Evolutionary conservation across 2,329 filamentous ascomycete species (phyloP).

Genomic region (Phyllosticta citribraziliensis): DNA sequence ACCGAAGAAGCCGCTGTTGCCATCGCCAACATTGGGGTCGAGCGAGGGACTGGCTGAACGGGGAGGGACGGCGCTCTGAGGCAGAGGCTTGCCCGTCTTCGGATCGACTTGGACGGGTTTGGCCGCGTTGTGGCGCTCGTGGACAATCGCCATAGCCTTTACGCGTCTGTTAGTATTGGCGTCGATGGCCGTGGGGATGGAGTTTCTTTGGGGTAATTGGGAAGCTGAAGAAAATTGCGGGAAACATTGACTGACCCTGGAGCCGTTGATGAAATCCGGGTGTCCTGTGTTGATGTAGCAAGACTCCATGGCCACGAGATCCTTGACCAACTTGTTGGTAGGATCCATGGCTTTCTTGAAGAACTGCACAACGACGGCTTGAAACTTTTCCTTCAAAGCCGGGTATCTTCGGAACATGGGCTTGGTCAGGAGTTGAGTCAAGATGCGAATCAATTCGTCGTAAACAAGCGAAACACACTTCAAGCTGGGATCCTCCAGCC

Average conservation of each 20-base stretch:
- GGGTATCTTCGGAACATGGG: slow-evolving; percentile 87
- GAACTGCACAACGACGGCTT: slow-evolving; percentile 81
- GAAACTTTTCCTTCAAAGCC: slow-evolving; percentile 92
- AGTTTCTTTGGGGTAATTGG: slow-evolving; percentile 30
- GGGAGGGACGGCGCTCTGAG: slow-evolving; percentile 53
- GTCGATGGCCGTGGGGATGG: background rate
- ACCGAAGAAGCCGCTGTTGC: slow-evolving; percentile 80
- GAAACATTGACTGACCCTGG: slow-evolving; percentile 48
- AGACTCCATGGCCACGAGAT: slow-evolving; percentile 89
- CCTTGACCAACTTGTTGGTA: slow-evolving; percentile 90
- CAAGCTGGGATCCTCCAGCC: slow-evolving; percentile 87
- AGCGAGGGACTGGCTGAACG: slow-evolving; percentile 69
- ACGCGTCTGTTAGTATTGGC: background rate
- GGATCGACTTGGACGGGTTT: slow-evolving; percentile 95
- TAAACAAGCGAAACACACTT: slow-evolving; percentile 98
- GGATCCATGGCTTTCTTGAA: slow-evolving; percentile 99
- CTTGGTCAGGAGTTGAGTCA: slow-evolving; percentile 82
- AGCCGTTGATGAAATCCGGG: slow-evolving; percentile 93
- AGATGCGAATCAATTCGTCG: slow-evolving; percentile 91
- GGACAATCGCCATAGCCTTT: slow-evolving; percentile 91
- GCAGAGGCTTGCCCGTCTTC: slow-evolving; percentile 93
- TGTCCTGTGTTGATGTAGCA: slow-evolving; percentile 99
- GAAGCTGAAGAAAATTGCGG: background rate
- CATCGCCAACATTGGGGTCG: slow-evolving; percentile 38
- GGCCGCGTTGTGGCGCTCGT: slow-evolving; percentile 71